phyloP scores from a whole-genome alignment of 2,329 filamentous ascomycete species.

The Rasamsonia emersonii region DNA sequence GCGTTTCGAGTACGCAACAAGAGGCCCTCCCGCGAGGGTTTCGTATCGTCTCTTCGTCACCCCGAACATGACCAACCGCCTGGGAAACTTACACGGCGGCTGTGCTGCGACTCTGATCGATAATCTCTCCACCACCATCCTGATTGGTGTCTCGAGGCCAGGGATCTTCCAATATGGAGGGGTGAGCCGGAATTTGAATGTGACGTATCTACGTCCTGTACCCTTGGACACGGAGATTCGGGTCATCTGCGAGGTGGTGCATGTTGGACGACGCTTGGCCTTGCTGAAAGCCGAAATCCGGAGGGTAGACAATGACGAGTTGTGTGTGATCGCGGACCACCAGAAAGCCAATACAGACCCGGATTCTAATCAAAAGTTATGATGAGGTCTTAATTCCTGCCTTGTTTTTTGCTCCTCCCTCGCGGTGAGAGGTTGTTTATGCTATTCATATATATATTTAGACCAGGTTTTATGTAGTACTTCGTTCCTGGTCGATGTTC shows the following conservation, averaged over 20 bases:
- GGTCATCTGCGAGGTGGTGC: constrained; percentile 50
- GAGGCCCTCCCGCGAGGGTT: constrained; percentile 24
- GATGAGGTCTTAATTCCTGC: constrained; percentile 4
- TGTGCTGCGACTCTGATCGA: constrained; percentile 61
- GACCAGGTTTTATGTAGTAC: no score
- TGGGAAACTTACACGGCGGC: constrained; percentile 90
- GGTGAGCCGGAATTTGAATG: constrained; percentile 56
- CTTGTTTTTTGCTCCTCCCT: no score
- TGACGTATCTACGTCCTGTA: constrained; percentile 59
- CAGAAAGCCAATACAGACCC: constrained; percentile 56
- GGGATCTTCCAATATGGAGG: constrained; percentile 56
- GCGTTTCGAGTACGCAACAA: constrained; percentile 30
- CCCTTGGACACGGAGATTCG: constrained; percentile 44
- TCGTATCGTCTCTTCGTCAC: constrained; percentile 53
- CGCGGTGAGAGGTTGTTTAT: no score
- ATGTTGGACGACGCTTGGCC: constrained; percentile 48
- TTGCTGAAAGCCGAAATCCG: constrained; percentile 49
- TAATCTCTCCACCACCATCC: constrained; percentile 51
- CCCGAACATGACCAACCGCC: constrained; percentile 76
- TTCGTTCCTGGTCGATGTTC: neutral
- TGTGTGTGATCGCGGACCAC: constrained; percentile 55
- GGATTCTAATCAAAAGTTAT: constrained; percentile 20
- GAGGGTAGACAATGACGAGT: constrained; percentile 42
- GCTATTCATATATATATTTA: no score
- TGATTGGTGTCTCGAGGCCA: constrained; percentile 48